These are phyloP conservation scores for Leccinum longicurvipes DNA, from an alignment of 768 basidiomycete genomes.

Conservation along the genomic window DNA sequence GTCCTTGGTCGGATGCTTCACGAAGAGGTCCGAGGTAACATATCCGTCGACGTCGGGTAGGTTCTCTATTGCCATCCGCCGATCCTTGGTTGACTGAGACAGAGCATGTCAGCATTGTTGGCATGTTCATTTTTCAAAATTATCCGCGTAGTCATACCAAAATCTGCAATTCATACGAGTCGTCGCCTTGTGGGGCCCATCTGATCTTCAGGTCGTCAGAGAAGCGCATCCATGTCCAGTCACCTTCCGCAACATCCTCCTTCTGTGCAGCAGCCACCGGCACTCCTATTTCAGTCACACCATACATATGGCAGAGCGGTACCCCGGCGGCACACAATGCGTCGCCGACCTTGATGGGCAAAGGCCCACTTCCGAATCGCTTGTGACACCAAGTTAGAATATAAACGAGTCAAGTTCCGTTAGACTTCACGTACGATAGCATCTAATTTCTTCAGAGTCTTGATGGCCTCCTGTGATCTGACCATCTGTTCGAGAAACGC, in stretches of 20 bases:
- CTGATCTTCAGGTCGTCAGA: slow-evolving; percentile 21
- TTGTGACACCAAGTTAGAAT: slow-evolving; percentile 5
- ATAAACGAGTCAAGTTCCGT: accelerated
- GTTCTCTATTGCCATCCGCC: slow-evolving; percentile 29
- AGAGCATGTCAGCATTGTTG: neutral
- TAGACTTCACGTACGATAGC: slow-evolving; percentile 26
- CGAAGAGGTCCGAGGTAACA: slow-evolving; percentile 42
- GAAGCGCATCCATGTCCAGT: slow-evolving; percentile 30
- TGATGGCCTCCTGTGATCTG: slow-evolving; percentile 19
- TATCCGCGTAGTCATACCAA: no score
- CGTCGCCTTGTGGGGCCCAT: slow-evolving; percentile 33
- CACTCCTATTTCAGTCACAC: no score
- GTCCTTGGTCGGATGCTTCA: slow-evolving; percentile 42
- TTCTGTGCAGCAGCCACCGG: neutral
- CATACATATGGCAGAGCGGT: no score
- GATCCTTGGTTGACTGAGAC: neutral
- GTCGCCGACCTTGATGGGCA: slow-evolving; percentile 25
- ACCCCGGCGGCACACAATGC: slow-evolving; percentile 32
- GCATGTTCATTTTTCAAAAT: no score
- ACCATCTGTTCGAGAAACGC: slow-evolving; percentile 39
- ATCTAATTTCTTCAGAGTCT: slow-evolving; percentile 23
- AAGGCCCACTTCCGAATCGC: slow-evolving; percentile 37
- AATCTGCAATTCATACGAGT: slow-evolving; percentile 31
- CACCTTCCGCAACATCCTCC: slow-evolving; percentile 9
- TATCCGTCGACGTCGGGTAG: no score